These are phyloP conservation scores for Basidioascus undulatus DNA, from an alignment of 768 basidiomycete genomes.

Conservation along the genomic window DNA sequence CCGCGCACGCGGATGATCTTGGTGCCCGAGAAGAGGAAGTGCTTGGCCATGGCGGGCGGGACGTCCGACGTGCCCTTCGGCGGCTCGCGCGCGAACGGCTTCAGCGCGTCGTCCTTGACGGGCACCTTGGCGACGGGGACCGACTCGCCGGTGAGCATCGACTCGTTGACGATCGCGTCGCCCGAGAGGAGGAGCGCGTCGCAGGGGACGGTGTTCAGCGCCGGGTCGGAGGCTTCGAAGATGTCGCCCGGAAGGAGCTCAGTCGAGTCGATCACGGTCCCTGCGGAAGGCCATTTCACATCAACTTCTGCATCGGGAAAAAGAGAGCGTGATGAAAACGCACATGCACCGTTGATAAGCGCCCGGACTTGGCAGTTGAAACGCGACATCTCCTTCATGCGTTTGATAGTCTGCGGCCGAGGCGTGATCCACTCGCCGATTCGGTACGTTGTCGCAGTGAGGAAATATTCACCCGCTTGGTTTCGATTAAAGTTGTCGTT, in stretches of 20 bases:
- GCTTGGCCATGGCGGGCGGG: constrained; percentile 37
- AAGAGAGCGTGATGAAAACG: constrained; percentile 14
- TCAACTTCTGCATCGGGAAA: neutral
- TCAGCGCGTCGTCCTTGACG: constrained; percentile 48
- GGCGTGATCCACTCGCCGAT: neutral
- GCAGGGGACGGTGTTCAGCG: constrained; percentile 52
- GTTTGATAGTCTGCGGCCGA: constrained; percentile 42
- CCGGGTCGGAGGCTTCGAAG: constrained; percentile 58
- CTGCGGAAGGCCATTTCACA: constrained; percentile 20
- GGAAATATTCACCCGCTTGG: constrained; percentile 43
- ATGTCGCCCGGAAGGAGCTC: constrained; percentile 78
- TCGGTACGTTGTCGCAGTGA: too few species aligned
- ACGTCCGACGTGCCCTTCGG: constrained; percentile 19
- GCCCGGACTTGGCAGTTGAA: constrained; percentile 57
- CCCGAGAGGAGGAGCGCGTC: constrained; percentile 83
- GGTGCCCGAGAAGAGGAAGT: constrained; percentile 76
- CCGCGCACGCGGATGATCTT: constrained; percentile 48
- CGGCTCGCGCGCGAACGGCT: constrained; percentile 13
- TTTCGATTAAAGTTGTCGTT: constrained; percentile 65
- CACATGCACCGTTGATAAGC: constrained; percentile 46
- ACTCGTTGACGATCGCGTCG: constrained; percentile 94
- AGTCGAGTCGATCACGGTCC: constrained; percentile 45
- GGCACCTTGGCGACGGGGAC: constrained; percentile 85
- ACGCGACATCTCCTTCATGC: constrained; percentile 91
- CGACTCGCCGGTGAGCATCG: constrained; percentile 96